phyloP scores from a whole-genome alignment of 208 protist genomes.

The Leishmania tropica region DNA sequence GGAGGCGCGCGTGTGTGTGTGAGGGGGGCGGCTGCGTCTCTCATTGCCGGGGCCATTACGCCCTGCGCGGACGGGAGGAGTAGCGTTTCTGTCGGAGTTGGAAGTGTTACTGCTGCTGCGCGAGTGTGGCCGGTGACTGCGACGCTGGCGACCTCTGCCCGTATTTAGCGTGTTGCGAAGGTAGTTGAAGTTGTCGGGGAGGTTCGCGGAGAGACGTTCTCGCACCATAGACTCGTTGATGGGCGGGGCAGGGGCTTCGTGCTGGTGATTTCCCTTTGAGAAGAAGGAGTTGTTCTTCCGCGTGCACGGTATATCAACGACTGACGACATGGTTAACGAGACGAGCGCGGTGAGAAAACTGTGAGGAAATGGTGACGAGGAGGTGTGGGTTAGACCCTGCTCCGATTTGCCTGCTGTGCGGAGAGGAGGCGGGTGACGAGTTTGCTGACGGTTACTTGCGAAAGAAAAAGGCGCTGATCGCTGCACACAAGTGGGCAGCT shows the following conservation, averaged over 20 bases:
- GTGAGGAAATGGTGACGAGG: not conserved
- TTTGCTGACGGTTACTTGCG: not conserved
- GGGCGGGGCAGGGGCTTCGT: not conserved
- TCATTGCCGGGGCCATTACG: not conserved
- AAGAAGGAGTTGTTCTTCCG: not conserved
- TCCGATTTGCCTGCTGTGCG: not conserved
- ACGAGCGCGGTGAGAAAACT: not conserved
- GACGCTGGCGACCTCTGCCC: not conserved
- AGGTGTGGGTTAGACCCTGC: not conserved
- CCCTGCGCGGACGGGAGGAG: not conserved
- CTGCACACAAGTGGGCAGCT: not conserved
- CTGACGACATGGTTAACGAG: constrained; percentile 5
- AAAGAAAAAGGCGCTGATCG: not conserved
- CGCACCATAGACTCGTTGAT: constrained; percentile 33
- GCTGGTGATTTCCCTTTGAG: constrained; percentile 1
- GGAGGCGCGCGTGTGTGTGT: not conserved
- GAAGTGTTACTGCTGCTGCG: constrained; percentile 20
- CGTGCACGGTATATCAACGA: constrained; percentile 17
- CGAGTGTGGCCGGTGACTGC: not conserved
- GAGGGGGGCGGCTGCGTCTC: constrained; percentile 14
- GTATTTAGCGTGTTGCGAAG: constrained; percentile 11
- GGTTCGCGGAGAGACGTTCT: constrained; percentile 26
- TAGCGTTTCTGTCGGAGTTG: not conserved
- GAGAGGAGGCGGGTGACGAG: not conserved
- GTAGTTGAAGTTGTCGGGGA: constrained; percentile 20